Conservation (phyloP, 805 yeast genomes). For the Saccharomycopsis synnaedendra region DNA sequence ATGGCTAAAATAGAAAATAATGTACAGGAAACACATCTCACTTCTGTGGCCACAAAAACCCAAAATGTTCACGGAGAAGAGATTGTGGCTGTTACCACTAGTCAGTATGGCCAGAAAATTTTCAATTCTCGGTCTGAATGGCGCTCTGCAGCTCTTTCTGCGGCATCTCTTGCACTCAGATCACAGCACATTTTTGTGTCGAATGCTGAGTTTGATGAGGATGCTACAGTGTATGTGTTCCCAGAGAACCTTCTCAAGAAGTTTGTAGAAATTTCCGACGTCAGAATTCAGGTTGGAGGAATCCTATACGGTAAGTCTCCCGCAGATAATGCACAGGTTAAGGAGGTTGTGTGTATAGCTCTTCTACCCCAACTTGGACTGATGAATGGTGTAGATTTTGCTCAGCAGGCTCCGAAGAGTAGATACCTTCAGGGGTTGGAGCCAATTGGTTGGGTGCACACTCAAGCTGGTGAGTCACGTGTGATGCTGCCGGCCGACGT, state of each 20-base stretch:
- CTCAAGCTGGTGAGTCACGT: conserved; percentile 57
- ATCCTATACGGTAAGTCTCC: conserved; percentile 75
- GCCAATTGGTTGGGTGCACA: conserved; percentile 91
- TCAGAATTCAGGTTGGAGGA: conserved; percentile 74
- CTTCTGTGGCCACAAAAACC: conserved; percentile 74
- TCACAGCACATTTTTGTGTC: conserved; percentile 65
- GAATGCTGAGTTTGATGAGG: conserved; percentile 52
- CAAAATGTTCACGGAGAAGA: conserved; percentile 94
- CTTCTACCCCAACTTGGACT: conserved; percentile 85
- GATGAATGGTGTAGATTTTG: conserved; percentile 50
- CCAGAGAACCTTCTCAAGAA: conserved; percentile 74
- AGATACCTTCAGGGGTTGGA: conserved; percentile 46
- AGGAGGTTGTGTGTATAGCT: conserved; percentile 66
- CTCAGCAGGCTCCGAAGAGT: conserved; percentile 31
- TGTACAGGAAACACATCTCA: conserved; percentile 37
- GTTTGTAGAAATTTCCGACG: conserved; percentile 71
- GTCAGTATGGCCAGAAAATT: conserved; percentile 73
- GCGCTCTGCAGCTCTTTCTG: conserved; percentile 78
- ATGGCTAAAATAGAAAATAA: conserved; percentile 51
- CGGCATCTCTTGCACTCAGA: conserved; percentile 61
- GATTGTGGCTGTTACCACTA: conserved; percentile 86
- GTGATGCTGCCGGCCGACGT: conserved; percentile 63
- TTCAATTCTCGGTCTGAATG: conserved; percentile 84
- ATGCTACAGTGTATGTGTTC: conserved; percentile 56
- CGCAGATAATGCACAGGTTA: conserved; percentile 54